Evolutionary conservation across 306 rosid genomes (phyloP).

Genomic region (Begonia masoniana): DNA sequence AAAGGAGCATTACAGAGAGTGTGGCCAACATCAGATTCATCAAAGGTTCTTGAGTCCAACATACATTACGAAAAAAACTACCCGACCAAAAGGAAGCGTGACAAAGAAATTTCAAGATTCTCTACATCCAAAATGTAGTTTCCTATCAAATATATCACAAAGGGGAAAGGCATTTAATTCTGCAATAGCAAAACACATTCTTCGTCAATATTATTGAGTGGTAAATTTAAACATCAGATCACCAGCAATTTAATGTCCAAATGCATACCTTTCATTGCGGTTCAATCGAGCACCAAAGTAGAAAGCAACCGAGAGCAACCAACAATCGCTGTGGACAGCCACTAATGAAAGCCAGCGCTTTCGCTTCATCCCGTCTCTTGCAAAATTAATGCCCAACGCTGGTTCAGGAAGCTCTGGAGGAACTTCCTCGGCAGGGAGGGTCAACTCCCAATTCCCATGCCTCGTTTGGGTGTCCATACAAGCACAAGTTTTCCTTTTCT

Average conservation of each 20-base stretch:
- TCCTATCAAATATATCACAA: too few species aligned
- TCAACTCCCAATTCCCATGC: conserved; percentile 51
- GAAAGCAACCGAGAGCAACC: conserved; percentile 53
- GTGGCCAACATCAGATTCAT: too few species aligned
- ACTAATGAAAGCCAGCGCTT: conserved; percentile 52
- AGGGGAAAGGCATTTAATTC: too few species aligned
- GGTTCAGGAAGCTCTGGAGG: conserved; percentile 57
- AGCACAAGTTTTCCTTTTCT: conserved; percentile 48
- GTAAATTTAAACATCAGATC: too few species aligned
- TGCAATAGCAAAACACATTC: neutral
- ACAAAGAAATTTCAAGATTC: too few species aligned
- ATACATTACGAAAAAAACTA: too few species aligned
- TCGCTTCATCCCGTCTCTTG: conserved; percentile 50
- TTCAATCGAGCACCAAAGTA: conserved; percentile 50
- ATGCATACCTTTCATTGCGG: conserved; percentile 41
- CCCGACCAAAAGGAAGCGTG: too few species aligned
- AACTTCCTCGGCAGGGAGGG: conserved; percentile 44
- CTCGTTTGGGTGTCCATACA: conserved; percentile 44
- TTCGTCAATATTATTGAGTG: neutral
- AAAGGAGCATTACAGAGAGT: too few species aligned
- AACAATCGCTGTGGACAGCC: conserved; percentile 50
- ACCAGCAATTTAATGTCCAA: neutral
- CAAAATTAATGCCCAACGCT: conserved; percentile 47
- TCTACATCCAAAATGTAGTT: too few species aligned
- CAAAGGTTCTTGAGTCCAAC: neutral